Evolutionary conservation across 768 basidiomycete species (phyloP), one percentile per base, ranked within the genome.

Genomic region (Crucibulum laeve): DNA sequence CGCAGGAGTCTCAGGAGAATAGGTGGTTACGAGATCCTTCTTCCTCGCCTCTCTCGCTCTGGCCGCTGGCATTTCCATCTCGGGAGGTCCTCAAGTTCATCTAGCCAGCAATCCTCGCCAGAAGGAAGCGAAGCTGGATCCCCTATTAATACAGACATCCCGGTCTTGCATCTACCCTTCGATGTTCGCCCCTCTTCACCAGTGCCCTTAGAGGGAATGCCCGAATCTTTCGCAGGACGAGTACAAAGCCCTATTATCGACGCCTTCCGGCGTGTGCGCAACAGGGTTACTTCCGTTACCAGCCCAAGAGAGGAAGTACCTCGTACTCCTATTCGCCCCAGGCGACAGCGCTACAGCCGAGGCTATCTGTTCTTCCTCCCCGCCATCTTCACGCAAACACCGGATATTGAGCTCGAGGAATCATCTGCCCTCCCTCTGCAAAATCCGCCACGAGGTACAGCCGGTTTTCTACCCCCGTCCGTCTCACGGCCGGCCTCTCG

Each of bases 331-430:
- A 55, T 73, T 35, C 74, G 76, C 37, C 61, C 68, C 36, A 63
- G 77, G 44, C 68, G 76, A 44, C 67, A 69, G 44, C 59, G 66
- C 13, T 54, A 57, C 44, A 74, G 74, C 38, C 74, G 80, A 30
- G 81, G 84, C 25, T 77, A 87, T 30, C 63, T 90, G 38, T 90
- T 87, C 65, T 89, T 90, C 71, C 73, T 91, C 39, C 89, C 89
- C 17, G 85, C 87, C 25, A 82, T 88, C 53, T 85, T 90, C 58
- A 73, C 84, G 3, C 69, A 78, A 44, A 48, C 66, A 4, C 65
- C 64, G 34, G 71, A 76, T 44, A 64, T 77, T 37, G 75, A 76
- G 51, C 59, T 76, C 10, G 67, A 67, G 30, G 47, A 64, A 7
- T 50, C 59, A 32, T 44, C 59, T 15, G 47, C 58, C 13, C 52